Evolutionary conservation across 176 grass and related monocot species (phyloP).

Genomic region (Oryza meridionalis): DNA sequence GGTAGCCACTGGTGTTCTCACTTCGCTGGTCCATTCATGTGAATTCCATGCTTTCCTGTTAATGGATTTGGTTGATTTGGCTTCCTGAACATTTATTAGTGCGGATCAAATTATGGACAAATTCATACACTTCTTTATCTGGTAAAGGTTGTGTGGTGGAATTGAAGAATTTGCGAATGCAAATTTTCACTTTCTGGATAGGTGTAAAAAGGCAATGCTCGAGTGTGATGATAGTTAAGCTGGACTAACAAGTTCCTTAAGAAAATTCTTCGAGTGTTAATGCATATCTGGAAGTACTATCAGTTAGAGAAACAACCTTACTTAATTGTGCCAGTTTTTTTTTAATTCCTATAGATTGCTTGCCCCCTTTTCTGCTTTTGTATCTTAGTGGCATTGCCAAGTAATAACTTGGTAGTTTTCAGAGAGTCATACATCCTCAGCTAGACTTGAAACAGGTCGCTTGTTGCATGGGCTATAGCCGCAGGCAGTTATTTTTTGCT

Average conservation of each 20-base stretch:
- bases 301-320: background rate
- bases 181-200: background rate
- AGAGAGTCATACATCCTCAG: background rate
- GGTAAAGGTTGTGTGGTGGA: background rate
- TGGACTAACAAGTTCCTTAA: conserved; percentile 6
- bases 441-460: background rate
- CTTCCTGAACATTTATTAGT: background rate
- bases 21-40: too few species aligned
- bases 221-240: background rate
- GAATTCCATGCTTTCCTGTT: background rate
- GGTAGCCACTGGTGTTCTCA: conserved; percentile 31
- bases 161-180: background rate
- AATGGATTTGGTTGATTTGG: background rate
- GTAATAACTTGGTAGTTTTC: conserved; percentile 1
- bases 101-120: background rate
- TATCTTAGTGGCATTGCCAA: background rate
- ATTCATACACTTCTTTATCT: background rate
- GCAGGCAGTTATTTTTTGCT: background rate
- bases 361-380: background rate
- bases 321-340: background rate
- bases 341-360: conserved; percentile 1
- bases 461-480: background rate
- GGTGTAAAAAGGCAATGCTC: background rate
- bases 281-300: background rate
- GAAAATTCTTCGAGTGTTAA: background rate